These are phyloP conservation scores for Phialemonium atrogriseum DNA, from an alignment of 2,329 filamentous ascomycete species.

Conservation along the genomic window DNA sequence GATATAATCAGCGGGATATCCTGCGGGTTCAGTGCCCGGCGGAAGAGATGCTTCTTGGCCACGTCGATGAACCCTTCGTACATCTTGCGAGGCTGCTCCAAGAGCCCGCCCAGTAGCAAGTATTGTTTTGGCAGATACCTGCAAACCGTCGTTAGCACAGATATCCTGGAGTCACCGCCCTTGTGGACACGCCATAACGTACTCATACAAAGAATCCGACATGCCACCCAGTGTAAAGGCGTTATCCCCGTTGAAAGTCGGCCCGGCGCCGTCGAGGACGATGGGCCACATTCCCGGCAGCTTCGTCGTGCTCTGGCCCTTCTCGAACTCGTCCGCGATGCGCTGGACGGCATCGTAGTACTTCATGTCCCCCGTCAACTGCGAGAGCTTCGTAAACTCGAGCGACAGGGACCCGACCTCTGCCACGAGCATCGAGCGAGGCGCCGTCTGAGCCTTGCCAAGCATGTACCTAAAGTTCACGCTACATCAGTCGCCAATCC, in stretches of 20 bases:
- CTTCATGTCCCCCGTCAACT: constrained; percentile 50
- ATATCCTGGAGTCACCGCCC: no score
- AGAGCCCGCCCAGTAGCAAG: constrained; percentile 4
- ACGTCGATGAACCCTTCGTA: constrained; percentile 19
- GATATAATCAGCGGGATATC: constrained; percentile 37
- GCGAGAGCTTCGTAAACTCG: constrained; percentile 57
- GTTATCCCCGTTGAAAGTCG: constrained; percentile 47
- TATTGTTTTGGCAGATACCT: constrained; percentile 51
- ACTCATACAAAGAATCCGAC: constrained; percentile 54
- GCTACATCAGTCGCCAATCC: neutral
- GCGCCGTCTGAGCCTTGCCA: constrained; percentile 35
- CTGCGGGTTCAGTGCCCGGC: constrained; percentile 23
- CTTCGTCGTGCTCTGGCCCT: constrained; percentile 41
- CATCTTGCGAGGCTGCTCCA: constrained; percentile 16
- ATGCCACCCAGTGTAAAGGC: constrained; percentile 47
- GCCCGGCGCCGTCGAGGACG: constrained; percentile 40
- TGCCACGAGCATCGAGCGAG: constrained; percentile 28
- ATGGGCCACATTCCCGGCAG: constrained; percentile 58
- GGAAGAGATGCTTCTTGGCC: constrained; percentile 32
- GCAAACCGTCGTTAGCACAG: neutral
- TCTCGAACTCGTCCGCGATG: constrained; percentile 46
- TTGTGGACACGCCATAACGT: no score
- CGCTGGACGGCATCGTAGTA: constrained; percentile 55
- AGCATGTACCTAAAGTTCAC: constrained; percentile 31
- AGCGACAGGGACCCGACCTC: constrained; percentile 51